Base-by-base conservation (phyloP, 768 basidiomycete species). In the Leccinum disarticulatum region DNA sequence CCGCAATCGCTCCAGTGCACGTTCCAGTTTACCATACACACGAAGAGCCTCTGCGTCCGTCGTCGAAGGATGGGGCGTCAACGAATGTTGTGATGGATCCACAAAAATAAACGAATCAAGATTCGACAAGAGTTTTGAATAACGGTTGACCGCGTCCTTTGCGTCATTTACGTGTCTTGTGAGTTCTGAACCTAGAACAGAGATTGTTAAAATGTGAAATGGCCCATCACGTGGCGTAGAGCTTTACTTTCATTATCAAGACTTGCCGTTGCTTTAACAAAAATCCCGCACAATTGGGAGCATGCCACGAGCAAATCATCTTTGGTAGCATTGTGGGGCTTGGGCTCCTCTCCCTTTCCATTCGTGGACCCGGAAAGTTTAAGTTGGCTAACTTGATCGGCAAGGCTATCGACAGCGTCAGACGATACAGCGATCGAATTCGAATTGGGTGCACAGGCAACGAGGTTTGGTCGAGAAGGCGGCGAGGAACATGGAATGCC, bases 1-100 rank as follows among this genome's bases (percentile, higher is more conserved):
- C 19, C 87, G 77, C 14, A 86, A 64, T 54, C 83, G 76, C 68
- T 89, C 88, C 11, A 90, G 61, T 0, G 85, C 82, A 27, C 87
- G 80, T 54, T 83, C 81, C 14, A 87, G 72, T 69, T 88, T 90
- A 22, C 76, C 78, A 19, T 73, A 73, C 33, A 77, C 72, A 2
- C 80, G 78, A 52, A 65, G 31, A 15, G 64, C 55, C 22, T 70
- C 63, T 68, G 41, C 8, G 61, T 66, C 56, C 4, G 19, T 6
- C 6, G 27, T 13, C 28, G 52, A 36, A 35, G 52, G 7, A 30
- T 58, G 22, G 13, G 54, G 33, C 1, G 10, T 19, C 3, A 27
- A 35, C 27, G 38, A 14, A 22, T 43, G 53, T 3, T 36, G 64
- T 2, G 59, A 31, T 6, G 57, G 25, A 36, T 51, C 47, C 14